phyloP scores from a whole-genome alignment of 176 grass and related monocot genomes.

The Pontederia paniculata region DNA sequence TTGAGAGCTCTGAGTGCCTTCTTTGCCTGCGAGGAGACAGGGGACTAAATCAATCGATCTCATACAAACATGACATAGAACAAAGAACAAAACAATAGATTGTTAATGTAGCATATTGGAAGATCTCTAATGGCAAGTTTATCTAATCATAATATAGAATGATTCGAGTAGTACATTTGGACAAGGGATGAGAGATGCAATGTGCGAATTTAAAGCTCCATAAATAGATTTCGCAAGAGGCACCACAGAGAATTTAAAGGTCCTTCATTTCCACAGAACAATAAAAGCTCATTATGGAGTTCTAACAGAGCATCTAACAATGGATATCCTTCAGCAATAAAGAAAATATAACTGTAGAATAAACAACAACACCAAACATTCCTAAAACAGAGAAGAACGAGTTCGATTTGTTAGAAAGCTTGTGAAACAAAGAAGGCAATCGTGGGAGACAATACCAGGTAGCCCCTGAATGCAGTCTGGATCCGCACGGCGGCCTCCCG shows the following conservation, averaged over 20 bases:
- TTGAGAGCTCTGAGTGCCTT: constrained; percentile 85
- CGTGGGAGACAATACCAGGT: constrained; percentile 33
- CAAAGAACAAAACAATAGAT: no score
- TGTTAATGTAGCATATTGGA: no score
- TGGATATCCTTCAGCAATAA: not conserved
- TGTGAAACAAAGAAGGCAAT: not conserved
- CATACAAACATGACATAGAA: no score
- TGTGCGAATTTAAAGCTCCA: not conserved
- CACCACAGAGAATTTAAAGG: not conserved
- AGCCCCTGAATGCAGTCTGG: constrained; percentile 74
- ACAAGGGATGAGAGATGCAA: not conserved
- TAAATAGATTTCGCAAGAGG: constrained; percentile 2
- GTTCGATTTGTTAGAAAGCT: not conserved
- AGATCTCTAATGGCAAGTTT: no score
- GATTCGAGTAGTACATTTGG: not conserved
- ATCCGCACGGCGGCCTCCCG: constrained; percentile 56
- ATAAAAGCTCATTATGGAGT: not conserved
- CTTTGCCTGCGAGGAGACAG: constrained; percentile 34
- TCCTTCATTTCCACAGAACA: not conserved
- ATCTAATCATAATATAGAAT: not conserved
- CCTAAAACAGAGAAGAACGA: not conserved
- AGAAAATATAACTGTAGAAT: no score
- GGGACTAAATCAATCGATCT: not conserved
- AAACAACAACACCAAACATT: no score
- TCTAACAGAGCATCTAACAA: not conserved